Conservation (phyloP, 768 basidiomycete species). For the Tremella yokohamensis region DNA sequence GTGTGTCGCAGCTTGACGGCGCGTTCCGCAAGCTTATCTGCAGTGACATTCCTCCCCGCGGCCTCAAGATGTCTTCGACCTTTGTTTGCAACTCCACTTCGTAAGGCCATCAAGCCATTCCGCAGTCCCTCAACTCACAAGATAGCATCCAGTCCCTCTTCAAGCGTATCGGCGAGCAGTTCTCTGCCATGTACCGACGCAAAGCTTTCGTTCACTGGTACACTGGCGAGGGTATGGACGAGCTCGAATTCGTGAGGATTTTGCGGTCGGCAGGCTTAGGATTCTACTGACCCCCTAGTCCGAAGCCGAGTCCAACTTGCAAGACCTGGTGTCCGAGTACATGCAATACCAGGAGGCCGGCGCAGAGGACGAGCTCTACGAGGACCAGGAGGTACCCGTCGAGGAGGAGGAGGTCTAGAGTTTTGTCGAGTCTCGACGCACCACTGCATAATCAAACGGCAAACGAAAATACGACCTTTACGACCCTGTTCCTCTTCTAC, state of each 20-base stretch:
- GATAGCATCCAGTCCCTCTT: conserved; percentile 82
- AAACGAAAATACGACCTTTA: conserved; percentile 2
- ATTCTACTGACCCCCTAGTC: conserved; percentile 63
- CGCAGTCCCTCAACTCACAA: neutral
- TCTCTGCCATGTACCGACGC: conserved; percentile 92
- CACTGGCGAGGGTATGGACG: conserved; percentile 97
- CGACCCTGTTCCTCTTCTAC: conserved; percentile 3
- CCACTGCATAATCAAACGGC: no score
- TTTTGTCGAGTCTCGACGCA: no score
- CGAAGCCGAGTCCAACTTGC: conserved; percentile 99
- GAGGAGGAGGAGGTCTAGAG: conserved; percentile 25
- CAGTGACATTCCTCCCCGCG: conserved; percentile 86
- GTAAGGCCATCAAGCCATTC: conserved; percentile 11
- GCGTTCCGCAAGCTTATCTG: neutral
- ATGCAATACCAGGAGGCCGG: conserved; percentile 56
- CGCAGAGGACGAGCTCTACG: conserved; percentile 48
- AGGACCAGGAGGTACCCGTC: conserved; percentile 41
- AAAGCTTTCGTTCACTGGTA: conserved; percentile 87
- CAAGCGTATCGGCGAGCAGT: conserved; percentile 97
- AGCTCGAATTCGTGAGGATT: conserved; percentile 52
- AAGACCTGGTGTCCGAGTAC: conserved; percentile 96
- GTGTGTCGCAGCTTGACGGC: conserved; percentile 14
- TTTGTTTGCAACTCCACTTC: conserved; percentile 97
- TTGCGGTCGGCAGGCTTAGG: neutral
- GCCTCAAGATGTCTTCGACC: conserved; percentile 93